phyloP scores from a whole-genome alignment of 495 filamentous ascomycete genomes.

The Astrocystis sublimbata region DNA sequence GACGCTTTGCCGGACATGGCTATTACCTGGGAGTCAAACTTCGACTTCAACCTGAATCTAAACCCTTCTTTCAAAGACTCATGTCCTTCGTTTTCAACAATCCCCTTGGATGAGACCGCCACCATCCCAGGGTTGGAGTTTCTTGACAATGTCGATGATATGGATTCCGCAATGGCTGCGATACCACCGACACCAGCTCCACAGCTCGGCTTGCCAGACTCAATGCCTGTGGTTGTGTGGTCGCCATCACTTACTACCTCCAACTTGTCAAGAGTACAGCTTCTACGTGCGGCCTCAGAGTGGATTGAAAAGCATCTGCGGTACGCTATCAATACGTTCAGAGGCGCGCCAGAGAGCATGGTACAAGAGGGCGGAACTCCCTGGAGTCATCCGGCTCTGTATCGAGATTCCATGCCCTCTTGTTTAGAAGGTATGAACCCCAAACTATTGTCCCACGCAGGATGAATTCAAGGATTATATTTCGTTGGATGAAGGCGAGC shows the following conservation, averaged over 20 bases:
- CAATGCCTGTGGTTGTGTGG: conserved; percentile 4
- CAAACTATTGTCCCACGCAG: not conserved
- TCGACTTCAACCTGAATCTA: conserved; percentile 19
- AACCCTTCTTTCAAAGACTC: not conserved
- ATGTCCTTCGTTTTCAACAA: not conserved
- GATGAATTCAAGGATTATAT: not conserved
- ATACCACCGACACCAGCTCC: conserved; percentile 5
- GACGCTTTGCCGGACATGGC: not conserved
- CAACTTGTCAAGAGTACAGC: not conserved
- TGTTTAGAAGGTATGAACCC: conserved; percentile 47
- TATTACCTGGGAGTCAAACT: conserved; percentile 9
- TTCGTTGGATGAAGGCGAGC: not conserved
- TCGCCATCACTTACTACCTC: not conserved
- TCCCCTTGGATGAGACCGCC: conserved; percentile 9
- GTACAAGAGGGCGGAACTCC: conserved; percentile 49
- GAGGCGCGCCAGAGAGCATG: conserved; percentile 47
- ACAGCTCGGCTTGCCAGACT: not conserved
- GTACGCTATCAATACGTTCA: conserved; percentile 47
- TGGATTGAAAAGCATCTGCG: conserved; percentile 40
- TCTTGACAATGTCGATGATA: not conserved
- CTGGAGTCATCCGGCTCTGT: conserved; percentile 52
- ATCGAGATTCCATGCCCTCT: conserved; percentile 48
- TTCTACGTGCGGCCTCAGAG: conserved; percentile 6
- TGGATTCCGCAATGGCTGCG: not conserved
- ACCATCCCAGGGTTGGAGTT: conserved; percentile 5